These are phyloP conservation scores for Beauveria varroae DNA, from an alignment of 2,329 filamentous ascomycete species.

Conservation along the genomic window DNA sequence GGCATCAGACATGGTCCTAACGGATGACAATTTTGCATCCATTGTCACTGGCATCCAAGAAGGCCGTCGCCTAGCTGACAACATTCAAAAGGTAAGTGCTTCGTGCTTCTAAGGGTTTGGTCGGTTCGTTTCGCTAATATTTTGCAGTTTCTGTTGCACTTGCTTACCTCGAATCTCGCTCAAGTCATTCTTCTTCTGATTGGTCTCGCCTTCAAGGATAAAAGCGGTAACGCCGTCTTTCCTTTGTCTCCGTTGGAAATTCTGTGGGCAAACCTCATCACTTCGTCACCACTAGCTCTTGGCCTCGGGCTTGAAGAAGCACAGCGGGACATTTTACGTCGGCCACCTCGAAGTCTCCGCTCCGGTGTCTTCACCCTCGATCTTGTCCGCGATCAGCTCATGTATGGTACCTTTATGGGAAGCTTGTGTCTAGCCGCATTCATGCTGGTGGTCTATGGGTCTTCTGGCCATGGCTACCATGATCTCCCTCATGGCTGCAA, in stretches of 20 bases:
- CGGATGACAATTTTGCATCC: constrained; percentile 82
- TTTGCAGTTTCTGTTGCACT: constrained; percentile 50
- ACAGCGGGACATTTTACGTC: constrained; percentile 57
- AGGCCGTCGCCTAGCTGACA: constrained; percentile 62
- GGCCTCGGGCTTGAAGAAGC: constrained; percentile 65
- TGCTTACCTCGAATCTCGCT: constrained; percentile 62
- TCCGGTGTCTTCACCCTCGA: constrained; percentile 57
- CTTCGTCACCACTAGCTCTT: constrained; percentile 63
- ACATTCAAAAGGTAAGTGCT: constrained; percentile 58
- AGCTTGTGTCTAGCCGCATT: constrained; percentile 55
- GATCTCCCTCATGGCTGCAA: constrained; percentile 53
- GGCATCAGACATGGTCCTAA: constrained; percentile 80
- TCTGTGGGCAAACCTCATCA: constrained; percentile 70
- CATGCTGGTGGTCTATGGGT: constrained; percentile 48
- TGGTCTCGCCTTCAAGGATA: constrained; percentile 61
- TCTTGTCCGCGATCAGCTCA: constrained; percentile 58
- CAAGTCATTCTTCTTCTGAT: constrained; percentile 63
- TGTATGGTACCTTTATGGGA: constrained; percentile 58
- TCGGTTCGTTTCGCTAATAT: constrained; percentile 13
- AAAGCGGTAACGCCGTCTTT: constrained; percentile 52
- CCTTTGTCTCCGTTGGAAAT: constrained; percentile 66
- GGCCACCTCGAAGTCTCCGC: constrained; percentile 55
- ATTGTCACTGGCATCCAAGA: constrained; percentile 67
- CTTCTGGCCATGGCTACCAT: constrained; percentile 35
- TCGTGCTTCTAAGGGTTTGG: background rate